Conservation (phyloP, 768 basidiomycete species). For the Strobilomyces dryophilus region DNA sequence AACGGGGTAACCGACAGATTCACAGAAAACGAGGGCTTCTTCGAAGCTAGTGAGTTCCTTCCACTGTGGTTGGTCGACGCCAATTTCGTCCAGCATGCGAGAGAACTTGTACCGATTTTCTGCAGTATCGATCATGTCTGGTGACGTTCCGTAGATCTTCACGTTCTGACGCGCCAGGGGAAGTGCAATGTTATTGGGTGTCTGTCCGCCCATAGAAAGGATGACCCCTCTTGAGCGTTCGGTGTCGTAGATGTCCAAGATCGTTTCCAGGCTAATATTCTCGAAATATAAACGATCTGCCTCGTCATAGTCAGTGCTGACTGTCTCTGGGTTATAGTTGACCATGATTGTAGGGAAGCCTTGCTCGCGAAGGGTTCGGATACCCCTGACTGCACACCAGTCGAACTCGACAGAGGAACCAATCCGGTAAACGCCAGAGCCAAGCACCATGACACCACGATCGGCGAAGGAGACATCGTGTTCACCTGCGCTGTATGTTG, state of each 20-base stretch:
- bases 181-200: conserved; percentile 97
- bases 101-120: conserved; percentile 99
- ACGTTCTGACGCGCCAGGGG: conserved; percentile 96
- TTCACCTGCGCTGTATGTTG: conserved; percentile 94
- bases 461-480: conserved; percentile 90
- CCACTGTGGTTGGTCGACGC: conserved; percentile 97
- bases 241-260: conserved; percentile 93
- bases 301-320: conserved; percentile 98
- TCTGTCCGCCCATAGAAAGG: conserved; percentile 97
- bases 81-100: conserved; percentile 93
- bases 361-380: conserved; percentile 91
- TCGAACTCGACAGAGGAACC: conserved; percentile 99
- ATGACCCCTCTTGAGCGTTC: conserved; percentile 90
- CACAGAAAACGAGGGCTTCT: conserved; percentile 86
- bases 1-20: conserved; percentile 91
- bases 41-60: conserved; percentile 92
- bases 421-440: conserved; percentile 97
- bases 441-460: conserved; percentile 93
- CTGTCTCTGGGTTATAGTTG: conserved; percentile 99
- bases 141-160: conserved; percentile 97
- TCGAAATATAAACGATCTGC: conserved; percentile 98
- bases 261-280: conserved; percentile 94
- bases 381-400: conserved; percentile 98
- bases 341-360: conserved; percentile 97
- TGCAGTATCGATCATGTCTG: conserved; percentile 99